A percentile compares a stretch with the other conserved stretches of the same genome.
These are phyloP conservation scores for Tremella mesenterica DNA, from an alignment of 768 basidiomycete genomes.

Conservation along the genomic window DNA sequence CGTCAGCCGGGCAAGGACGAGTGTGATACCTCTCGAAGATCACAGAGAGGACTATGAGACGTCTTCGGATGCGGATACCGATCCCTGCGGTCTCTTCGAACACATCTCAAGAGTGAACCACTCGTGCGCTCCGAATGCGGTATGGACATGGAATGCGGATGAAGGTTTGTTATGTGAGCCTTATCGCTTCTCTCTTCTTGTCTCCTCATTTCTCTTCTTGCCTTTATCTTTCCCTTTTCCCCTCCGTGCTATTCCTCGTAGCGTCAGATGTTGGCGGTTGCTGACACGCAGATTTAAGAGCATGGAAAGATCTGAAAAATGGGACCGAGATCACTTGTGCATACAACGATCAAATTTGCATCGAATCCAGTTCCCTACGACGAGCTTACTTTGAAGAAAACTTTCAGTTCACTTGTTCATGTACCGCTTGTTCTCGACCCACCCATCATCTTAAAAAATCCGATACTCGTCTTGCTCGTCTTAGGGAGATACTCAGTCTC, in stretches of 20 bases:
- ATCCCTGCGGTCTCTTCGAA: not conserved
- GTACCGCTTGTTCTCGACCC: not conserved
- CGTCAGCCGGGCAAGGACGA: no score
- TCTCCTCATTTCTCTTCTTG: not conserved
- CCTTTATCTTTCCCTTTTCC: not conserved
- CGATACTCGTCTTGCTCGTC: no score
- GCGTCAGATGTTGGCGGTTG: no score
- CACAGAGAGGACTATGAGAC: not conserved
- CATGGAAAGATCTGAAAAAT: not conserved
- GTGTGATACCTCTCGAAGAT: not conserved
- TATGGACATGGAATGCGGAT: conserved; percentile 1
- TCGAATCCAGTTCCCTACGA: not conserved
- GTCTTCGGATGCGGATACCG: not conserved
- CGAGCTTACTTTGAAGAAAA: not conserved
- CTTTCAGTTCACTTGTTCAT: not conserved
- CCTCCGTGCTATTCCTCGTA: no score
- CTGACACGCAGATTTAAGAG: not conserved
- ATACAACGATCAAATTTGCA: not conserved
- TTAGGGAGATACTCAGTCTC: no score
- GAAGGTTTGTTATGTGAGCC: not conserved
- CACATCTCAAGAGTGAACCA: not conserved
- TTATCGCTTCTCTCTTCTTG: not conserved
- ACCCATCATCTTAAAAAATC: no score
- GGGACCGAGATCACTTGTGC: not conserved
- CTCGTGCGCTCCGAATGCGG: not conserved